Base-by-base conservation (phyloP, 768 basidiomycete species). In the Kwoniella dendrophila region DNA sequence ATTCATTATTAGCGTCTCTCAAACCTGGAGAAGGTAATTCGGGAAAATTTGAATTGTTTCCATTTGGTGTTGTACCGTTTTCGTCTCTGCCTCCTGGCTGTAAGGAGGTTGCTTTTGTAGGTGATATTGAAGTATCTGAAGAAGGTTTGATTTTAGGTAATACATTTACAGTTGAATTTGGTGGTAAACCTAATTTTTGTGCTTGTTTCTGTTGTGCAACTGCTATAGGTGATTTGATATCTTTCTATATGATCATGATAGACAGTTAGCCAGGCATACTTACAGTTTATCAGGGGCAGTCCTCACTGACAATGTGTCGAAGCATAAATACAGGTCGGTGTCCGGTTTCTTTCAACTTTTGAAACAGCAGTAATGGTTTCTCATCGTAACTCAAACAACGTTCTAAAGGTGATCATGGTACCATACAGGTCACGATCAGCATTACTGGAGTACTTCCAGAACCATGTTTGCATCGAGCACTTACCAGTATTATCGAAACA, bases 321-420 rank as follows among this genome's bases (percentile, higher is more conserved):
- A 80, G 67, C 96, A 99, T 99, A 80, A 99, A 99, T 7, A 99
- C 95, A 1, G 96, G 95, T 65, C 96, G 93, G 81, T 97, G 97
- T 80, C 92, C 92, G 1, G 88, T 87, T 68, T 99, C 96, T 76
- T 98, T 99, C 59, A 98, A 85, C 76, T 90, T 92, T 78, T 98
- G 96, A 82, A 99, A 99, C 40, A 99, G 86, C 49, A 98, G 83
- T 33, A 99, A 82, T 0, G 96, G 96, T 74, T 98, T 98, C 81
- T 99, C 96, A 74, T 99, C 96, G 71, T 96, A 97, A 73, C 90
- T 90, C 56, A 99, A 81, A 81, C 96, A 99, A 33, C 96, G 87
- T 78, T 99, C 96, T 80, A 87, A 11, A 86, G 24, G 20, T 33
- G 32, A 6, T 32, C 16, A 32, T 40, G 14, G 36, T 20, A 10